These are phyloP conservation scores for Acmispon strigosus DNA, from an alignment of 306 rosid genomes.

Conservation along the genomic window DNA sequence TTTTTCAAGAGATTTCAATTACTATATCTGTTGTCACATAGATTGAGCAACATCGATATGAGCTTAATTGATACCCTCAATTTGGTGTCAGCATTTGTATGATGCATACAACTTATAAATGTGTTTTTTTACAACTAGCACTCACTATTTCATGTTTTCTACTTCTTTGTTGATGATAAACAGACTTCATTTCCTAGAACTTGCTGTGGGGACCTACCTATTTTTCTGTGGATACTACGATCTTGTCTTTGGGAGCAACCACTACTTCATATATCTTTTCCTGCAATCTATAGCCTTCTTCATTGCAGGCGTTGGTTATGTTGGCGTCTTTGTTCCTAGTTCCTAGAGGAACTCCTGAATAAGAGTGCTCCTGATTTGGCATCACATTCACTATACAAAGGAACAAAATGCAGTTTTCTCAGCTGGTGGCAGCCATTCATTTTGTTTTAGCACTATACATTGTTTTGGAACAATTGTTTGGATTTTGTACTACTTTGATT, in stretches of 20 bases:
- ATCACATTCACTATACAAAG: slow-evolving; percentile 11
- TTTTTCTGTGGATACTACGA: slow-evolving; percentile 80
- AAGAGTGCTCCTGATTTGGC: not conserved
- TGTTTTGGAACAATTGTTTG: slow-evolving; percentile 6
- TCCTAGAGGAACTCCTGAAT: slow-evolving; percentile 27
- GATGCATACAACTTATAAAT: not conserved
- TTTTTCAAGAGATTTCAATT: no score
- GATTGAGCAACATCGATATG: no score
- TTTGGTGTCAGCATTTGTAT: no score
- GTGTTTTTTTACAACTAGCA: not conserved
- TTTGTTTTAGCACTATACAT: slow-evolving; percentile 17
- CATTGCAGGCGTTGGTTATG: slow-evolving; percentile 74
- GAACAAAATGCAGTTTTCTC: slow-evolving; percentile 18
- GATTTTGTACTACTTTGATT: slow-evolving; percentile 10
- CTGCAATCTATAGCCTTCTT: slow-evolving; percentile 85
- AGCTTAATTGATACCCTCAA: no score
- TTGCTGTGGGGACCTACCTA: slow-evolving; percentile 67
- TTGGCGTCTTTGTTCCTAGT: slow-evolving; percentile 69
- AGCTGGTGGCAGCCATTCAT: slow-evolving; percentile 6
- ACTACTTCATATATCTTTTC: slow-evolving; percentile 74
- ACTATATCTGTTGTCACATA: no score
- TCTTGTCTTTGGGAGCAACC: slow-evolving; percentile 61
- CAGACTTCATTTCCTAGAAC: slow-evolving; percentile 77
- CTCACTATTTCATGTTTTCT: not conserved
- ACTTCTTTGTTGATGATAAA: slow-evolving; percentile 18